Base-by-base conservation (phyloP, 1,284 basidiomycete species). In the Cutaneotrichosporon cavernicola region DNA sequence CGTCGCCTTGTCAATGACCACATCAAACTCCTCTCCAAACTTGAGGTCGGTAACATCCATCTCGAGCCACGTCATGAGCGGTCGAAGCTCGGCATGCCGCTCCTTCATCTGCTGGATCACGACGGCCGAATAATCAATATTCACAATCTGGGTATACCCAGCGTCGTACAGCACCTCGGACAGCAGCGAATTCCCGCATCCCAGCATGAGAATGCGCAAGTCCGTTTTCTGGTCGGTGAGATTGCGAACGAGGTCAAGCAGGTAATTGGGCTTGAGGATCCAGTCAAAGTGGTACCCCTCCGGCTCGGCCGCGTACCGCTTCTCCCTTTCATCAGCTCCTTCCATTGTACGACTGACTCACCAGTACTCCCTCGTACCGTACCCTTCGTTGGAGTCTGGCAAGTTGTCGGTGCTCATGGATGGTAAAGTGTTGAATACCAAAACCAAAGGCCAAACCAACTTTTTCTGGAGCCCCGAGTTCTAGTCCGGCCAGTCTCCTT, bases 1-100 rank as follows among this genome's bases (percentile, higher is more conserved):
- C 0, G 92, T 95, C 65, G 87, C 92, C 85, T 96, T 97, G 81
- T 97, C 93, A 56, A 97, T 89, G 0, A 88, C 90, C 50, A 96
- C 82, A 74, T 96, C 92, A 73, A 96, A 93, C 1, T 85, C 84
- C 60, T 87, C 82, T 0, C 84, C 84, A 67, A 94, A 91, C 32
- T 84, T 79, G 18, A 97, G 81, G 32, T 87, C 77, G 30, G 92
- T 84, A 26, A 96, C 87, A 73, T 96, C 93, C 89, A 92, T 95
- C 81, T 90, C 90, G 58, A 86, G 83, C 93, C 92, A 97, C 73
- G 85, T 82, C 91, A 97, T 93, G 62, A 86, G 83, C 2, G 89
- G 87, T 56, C 89, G 84, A 5, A 46, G 55, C 18, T 74, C 72
- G 6, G 72, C 73, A 73, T 95, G 87, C 56, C 85, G 84, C 58